Percentiles rank a stretch among this genome's conserved stretches.
Evolutionary conservation across 805 yeast species (phyloP).

Genomic region (Hanseniaspora thailandica): DNA sequence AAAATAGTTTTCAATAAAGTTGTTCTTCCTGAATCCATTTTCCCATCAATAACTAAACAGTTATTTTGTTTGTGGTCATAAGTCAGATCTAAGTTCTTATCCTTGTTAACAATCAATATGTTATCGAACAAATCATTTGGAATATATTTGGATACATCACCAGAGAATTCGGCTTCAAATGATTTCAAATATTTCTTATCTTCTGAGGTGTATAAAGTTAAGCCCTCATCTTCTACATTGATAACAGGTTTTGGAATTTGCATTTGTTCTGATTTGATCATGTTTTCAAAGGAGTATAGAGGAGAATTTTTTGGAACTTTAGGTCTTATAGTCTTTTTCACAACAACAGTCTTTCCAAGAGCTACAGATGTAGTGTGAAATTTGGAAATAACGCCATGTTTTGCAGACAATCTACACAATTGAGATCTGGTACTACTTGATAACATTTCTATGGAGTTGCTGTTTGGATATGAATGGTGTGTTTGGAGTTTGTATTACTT

Average conservation of each 20-base stretch:
- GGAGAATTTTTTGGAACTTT: constrained; percentile 3
- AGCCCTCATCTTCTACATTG: background rate
- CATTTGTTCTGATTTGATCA: background rate
- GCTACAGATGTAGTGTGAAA: background rate
- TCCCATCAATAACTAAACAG: constrained; percentile 36
- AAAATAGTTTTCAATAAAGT: constrained; percentile 47
- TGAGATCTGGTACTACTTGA: background rate
- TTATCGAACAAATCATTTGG: constrained; percentile 6
- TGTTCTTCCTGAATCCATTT: constrained; percentile 70
- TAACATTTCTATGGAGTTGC: background rate
- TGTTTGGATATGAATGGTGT: no score
- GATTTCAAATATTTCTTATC: background rate
- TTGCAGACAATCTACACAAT: background rate
- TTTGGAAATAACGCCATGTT: background rate
- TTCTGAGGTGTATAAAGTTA: background rate
- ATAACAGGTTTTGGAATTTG: background rate
- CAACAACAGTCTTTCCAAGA: background rate
- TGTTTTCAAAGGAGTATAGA: constrained; percentile 3
- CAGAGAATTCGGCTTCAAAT: background rate
- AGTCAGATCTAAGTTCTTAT: background rate
- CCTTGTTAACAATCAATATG: constrained; percentile 4
- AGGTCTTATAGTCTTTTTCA: background rate
- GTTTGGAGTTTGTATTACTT: no score
- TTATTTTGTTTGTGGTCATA: constrained; percentile 1
- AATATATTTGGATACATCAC: background rate